These are phyloP conservation scores for Phialemoniopsis sp. DNA, from an alignment of 2,329 filamentous ascomycete genomes.

Conservation along the genomic window DNA sequence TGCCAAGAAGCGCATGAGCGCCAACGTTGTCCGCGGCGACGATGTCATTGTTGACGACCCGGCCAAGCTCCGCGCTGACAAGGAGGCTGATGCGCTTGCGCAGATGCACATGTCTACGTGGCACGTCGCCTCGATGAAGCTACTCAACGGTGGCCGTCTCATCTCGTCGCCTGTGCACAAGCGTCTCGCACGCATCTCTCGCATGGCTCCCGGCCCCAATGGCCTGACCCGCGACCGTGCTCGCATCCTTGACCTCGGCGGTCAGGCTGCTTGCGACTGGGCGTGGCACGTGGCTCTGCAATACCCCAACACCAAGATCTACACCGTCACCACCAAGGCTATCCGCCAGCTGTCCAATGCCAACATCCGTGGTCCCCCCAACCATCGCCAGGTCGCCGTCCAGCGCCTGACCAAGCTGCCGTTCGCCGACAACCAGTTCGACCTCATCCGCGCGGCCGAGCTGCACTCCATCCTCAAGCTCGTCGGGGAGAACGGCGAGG, in stretches of 20 bases:
- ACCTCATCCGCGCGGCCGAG: slow-evolving; percentile 84
- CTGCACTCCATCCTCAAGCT: slow-evolving; percentile 82
- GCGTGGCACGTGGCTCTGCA: slow-evolving; percentile 89
- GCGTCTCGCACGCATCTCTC: slow-evolving; percentile 51
- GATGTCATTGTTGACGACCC: slow-evolving; percentile 60
- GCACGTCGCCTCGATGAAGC: slow-evolving; percentile 58
- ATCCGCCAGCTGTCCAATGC: slow-evolving; percentile 67
- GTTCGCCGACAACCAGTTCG: slow-evolving; percentile 82
- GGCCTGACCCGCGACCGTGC: slow-evolving; percentile 46
- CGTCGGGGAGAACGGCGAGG: slow-evolving; percentile 59
- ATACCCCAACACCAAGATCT: slow-evolving; percentile 80
- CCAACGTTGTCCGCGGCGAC: slow-evolving; percentile 70
- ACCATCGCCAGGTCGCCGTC: slow-evolving; percentile 81
- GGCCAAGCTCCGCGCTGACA: slow-evolving; percentile 62
- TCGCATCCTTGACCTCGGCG: slow-evolving; percentile 81
- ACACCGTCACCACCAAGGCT: slow-evolving; percentile 74
- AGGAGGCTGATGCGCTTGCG: slow-evolving; percentile 73
- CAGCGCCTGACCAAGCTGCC: slow-evolving; percentile 75
- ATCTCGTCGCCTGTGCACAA: slow-evolving; percentile 62
- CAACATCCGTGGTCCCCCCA: slow-evolving; percentile 76
- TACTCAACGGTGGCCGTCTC: slow-evolving; percentile 60
- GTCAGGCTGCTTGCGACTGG: slow-evolving; percentile 85
- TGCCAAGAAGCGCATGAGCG: slow-evolving; percentile 67
- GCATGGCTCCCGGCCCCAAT: slow-evolving; percentile 36
- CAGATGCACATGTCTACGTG: slow-evolving; percentile 62